A percentile compares a stretch with the other conserved stretches of the same genome.
phyloP scores from a whole-genome alignment of 805 yeast species.

The Lachancea fermentati region DNA sequence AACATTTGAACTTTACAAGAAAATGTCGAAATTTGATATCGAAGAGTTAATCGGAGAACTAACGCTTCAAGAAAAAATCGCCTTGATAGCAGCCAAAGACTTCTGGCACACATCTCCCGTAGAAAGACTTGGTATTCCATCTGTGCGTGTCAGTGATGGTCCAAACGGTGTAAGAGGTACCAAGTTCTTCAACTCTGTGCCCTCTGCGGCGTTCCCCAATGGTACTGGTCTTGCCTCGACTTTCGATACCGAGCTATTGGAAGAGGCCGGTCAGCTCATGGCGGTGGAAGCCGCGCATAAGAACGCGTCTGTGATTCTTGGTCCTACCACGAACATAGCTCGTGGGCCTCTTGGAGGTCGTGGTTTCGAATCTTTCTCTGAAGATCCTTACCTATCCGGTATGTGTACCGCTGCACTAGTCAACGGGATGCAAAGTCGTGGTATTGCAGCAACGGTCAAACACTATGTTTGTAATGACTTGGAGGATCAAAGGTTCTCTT shows the following conservation, averaged over 20 bases:
- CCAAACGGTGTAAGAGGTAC: conserved; percentile 64
- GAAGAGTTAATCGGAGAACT: conserved; percentile 23
- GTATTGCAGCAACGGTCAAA: conserved; percentile 52
- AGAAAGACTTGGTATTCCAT: conserved; percentile 39
- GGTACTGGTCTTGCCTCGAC: conserved; percentile 58
- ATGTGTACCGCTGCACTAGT: conserved; percentile 42
- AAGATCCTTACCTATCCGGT: conserved; percentile 52
- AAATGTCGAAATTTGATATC: conserved; percentile 16
- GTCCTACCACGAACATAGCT: conserved; percentile 49
- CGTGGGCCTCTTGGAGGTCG: conserved; percentile 58
- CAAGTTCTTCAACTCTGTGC: conserved; percentile 44
- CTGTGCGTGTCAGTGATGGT: conserved; percentile 49
- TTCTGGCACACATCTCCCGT: conserved; percentile 47
- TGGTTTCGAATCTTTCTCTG: conserved; percentile 56
- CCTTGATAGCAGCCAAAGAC: conserved; percentile 39
- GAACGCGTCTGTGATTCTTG: conserved; percentile 45
- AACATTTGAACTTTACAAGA: too few species aligned
- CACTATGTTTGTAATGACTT: conserved; percentile 61
- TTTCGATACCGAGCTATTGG: conserved; percentile 45
- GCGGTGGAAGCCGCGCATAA: conserved; percentile 50
- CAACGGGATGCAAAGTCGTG: conserved; percentile 48
- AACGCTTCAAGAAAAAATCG: conserved; percentile 25
- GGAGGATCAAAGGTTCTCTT: conserved; percentile 48
- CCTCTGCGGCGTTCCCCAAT: conserved; percentile 55
- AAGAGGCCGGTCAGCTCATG: conserved; percentile 47